Evolutionary conservation across 106 monocot species (phyloP).

Genomic region (Platanthera zijinensis): DNA sequence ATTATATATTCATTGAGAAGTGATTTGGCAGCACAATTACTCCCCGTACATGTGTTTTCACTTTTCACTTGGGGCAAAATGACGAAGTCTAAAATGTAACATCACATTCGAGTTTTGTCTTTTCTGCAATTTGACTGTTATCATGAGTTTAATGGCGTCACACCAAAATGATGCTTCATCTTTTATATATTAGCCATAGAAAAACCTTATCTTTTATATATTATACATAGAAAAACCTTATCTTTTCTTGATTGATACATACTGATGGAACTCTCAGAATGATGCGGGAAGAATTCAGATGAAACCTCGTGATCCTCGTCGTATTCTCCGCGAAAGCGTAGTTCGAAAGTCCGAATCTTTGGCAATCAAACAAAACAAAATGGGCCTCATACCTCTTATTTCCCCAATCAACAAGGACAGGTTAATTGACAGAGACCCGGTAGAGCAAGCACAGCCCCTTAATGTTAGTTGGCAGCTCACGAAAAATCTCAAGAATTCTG

Average conservation of each 20-base stretch:
- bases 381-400: constrained; percentile 6
- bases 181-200: too few relatives aligned
- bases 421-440: constrained; percentile 23
- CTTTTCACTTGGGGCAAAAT: too few relatives aligned
- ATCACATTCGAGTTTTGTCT: too few relatives aligned
- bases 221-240: too few relatives aligned
- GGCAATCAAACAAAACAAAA: constrained; percentile 26
- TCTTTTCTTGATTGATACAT: not conserved
- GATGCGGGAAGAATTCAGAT: constrained; percentile 50
- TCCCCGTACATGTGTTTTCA: too few relatives aligned
- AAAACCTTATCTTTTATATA: too few relatives aligned
- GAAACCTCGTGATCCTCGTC: constrained; percentile 96
- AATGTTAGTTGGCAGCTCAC: constrained; percentile 17
- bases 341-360: constrained; percentile 26
- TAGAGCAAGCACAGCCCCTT: constrained; percentile 28
- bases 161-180: too few relatives aligned
- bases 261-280: constrained; percentile 27
- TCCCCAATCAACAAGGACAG: constrained; percentile 20
- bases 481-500: constrained; percentile 23
- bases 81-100: too few relatives aligned
- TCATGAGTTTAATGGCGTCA: too few relatives aligned
- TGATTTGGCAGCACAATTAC: too few relatives aligned
- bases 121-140: too few relatives aligned
- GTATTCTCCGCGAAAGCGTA: constrained; percentile 55
- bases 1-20: not conserved